Conservation (phyloP, 805 yeast genomes). For the Wickerhamomyces bovis region DNA sequence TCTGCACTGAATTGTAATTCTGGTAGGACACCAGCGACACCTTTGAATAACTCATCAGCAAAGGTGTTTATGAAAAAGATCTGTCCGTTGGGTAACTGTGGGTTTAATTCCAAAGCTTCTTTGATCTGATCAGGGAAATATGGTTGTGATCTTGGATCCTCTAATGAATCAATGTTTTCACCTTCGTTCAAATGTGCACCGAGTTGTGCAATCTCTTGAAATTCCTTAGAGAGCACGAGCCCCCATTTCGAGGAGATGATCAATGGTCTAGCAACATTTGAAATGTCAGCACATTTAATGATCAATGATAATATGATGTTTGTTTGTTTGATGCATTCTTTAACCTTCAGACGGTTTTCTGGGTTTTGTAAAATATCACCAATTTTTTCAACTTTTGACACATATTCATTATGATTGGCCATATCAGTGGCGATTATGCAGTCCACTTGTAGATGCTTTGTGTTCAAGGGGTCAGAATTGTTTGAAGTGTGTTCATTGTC, state of each 20-base stretch:
- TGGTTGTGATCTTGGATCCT: conserved; percentile 15
- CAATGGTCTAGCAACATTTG: conserved; percentile 83
- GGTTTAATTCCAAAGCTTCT: conserved; percentile 40
- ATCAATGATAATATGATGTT: conserved; percentile 57
- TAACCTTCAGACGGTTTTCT: conserved; percentile 9
- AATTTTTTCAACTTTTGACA: conserved; percentile 42
- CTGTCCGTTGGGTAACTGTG: conserved; percentile 63
- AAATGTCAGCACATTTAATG: conserved; percentile 92
- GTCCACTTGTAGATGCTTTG: conserved; percentile 27
- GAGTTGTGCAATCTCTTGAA: conserved; percentile 55
- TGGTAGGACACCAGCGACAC: conserved; percentile 56
- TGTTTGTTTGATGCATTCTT: conserved; percentile 19
- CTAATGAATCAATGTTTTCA: conserved; percentile 19
- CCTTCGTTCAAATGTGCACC: conserved; percentile 31
- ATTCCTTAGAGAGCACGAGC: conserved; percentile 67
- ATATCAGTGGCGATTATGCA: conserved; percentile 83
- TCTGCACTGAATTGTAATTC: conserved; percentile 50
- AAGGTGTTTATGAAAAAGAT: conserved; percentile 76
- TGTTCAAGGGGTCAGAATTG: conserved; percentile 15
- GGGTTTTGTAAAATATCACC: conserved; percentile 15
- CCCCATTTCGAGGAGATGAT: conserved; percentile 84
- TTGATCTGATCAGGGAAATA: conserved; percentile 33
- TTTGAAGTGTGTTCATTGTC: conserved; percentile 11
- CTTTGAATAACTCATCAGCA: conserved; percentile 70
- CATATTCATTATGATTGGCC: conserved; percentile 79